Base-by-base conservation (phyloP, 2,329 filamentous ascomycete genomes). In the Fusarium caatingaense region DNA sequence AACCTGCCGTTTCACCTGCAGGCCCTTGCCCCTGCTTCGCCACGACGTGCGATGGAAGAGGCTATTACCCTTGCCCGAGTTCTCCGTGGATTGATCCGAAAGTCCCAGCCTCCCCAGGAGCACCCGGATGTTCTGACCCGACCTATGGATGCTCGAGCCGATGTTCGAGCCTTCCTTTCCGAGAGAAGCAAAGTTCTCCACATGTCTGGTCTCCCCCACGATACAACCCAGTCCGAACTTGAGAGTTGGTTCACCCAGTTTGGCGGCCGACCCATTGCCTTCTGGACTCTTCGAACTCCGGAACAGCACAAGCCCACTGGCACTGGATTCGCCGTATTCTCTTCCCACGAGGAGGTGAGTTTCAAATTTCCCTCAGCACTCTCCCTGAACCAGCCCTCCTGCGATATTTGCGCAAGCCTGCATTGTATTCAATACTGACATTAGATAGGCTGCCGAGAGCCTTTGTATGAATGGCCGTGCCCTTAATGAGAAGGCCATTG, bases 201-300 rank as follows among this genome's bases (percentile, higher is more conserved):
- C 82, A 95, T 99, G 91, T 97, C 94, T 76, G 96, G 96, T 50
- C 87, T 99, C 55, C 96, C 96, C 46, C 96, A 99, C 79, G 96
- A 99, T 76, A 99, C 96, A 37, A 99, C 96, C 3, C 96, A 99
- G 83, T 98, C 95, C 6, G 96, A 99, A 83, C 88, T 99, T 25
- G 96, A 99, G 84, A 98, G 94, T 83, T 99, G 96, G 96, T 99
- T 98, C 79, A 99, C 96, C 30, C 96, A 99, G 81, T 99, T 97
- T 78, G 96, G 96, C 70, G 96, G 96, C 51, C 92, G 96, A 45
- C 96, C 96, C 30, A 99, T 99, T 83, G 96, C 96, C 21, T 99
- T 99, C 83, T 99, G 96, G 96, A 99, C 96, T 20, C 87, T 99
- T 53, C 92, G 95, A 68, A 99, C 96, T 16, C 96, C 96, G 5